phyloP scores from a whole-genome alignment of 192 early-diverging fungal species.

The Gryganskiella cystojenkinii region DNA sequence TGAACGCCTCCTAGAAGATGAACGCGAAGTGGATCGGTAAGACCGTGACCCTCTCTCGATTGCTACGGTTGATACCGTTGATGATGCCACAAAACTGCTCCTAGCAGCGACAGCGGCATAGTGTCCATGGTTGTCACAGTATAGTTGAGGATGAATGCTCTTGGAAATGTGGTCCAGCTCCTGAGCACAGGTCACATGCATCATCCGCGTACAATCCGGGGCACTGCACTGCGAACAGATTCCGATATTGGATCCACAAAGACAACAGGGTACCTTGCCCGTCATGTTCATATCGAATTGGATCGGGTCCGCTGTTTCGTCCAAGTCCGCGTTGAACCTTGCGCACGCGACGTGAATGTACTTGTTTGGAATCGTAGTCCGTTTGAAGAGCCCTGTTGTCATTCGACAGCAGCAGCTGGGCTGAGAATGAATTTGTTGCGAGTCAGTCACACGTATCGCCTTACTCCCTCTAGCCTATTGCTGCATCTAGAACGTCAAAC shows the following conservation, averaged over 20 bases:
- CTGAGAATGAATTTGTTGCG: constrained; percentile 18
- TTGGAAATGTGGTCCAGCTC: constrained; percentile 18
- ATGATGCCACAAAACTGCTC: no score
- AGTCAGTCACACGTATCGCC: no score
- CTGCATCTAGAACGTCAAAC: no score
- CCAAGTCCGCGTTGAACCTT: constrained; percentile 45
- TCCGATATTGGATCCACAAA: constrained; percentile 30
- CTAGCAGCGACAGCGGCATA: no score
- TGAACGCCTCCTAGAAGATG: no score
- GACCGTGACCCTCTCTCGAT: no score
- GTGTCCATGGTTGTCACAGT: no score
- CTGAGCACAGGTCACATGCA: constrained; percentile 51
- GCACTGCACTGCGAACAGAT: constrained; percentile 29
- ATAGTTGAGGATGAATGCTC: constrained; percentile 16
- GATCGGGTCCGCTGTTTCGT: constrained; percentile 45
- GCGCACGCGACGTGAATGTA: constrained; percentile 66
- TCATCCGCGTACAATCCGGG: constrained; percentile 22
- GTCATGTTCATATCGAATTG: constrained; percentile 26
- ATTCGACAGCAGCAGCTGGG: constrained; percentile 57
- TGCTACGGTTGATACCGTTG: no score
- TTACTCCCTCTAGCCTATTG: no score
- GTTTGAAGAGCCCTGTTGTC: constrained; percentile 54
- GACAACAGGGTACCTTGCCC: constrained; percentile 31
- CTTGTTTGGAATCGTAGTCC: constrained; percentile 48
- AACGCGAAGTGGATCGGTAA: no score